Percentiles rank a stretch among this genome's conserved stretches.
Evolutionary conservation across 352 stramenopile genomes (phyloP).

Genomic region (Phytophthora agathidicida): DNA sequence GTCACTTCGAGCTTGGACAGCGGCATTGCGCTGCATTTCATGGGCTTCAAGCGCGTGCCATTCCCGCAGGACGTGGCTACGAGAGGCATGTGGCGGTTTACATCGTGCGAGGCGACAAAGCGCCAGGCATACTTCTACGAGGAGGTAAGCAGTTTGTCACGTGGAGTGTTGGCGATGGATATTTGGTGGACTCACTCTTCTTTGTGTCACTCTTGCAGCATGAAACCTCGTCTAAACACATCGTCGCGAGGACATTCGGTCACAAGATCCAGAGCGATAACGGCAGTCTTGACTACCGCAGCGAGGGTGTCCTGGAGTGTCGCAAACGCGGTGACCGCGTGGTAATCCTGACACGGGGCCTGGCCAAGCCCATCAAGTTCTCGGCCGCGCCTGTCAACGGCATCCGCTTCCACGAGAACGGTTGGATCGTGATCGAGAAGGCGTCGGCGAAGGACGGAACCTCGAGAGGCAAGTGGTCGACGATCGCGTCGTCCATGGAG

Average conservation of each 20-base stretch:
- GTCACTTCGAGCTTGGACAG: constrained; percentile 31
- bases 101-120: constrained; percentile 32
- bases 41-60: constrained; percentile 37
- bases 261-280: constrained; percentile 42
- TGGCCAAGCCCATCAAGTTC: constrained; percentile 53
- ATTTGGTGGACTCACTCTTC: neutral
- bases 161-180: neutral
- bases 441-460: constrained; percentile 11
- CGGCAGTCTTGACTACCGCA: constrained; percentile 40
- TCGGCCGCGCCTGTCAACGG: constrained; percentile 42
- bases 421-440: constrained; percentile 48
- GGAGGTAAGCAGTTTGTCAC: constrained; percentile 22
- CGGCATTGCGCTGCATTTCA: constrained; percentile 34
- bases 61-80: constrained; percentile 32
- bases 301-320: constrained; percentile 43
- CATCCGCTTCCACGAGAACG: constrained; percentile 50
- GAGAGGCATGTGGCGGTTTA: constrained; percentile 49
- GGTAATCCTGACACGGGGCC: constrained; percentile 49
- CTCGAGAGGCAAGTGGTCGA: constrained; percentile 21
- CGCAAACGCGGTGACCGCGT: constrained; percentile 43
- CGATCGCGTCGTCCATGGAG: constrained; percentile 32
- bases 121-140: constrained; percentile 37
- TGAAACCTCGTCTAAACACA: constrained; percentile 24
- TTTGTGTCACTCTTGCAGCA: constrained; percentile 14
- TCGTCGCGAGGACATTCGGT: constrained; percentile 32